These are phyloP conservation scores for Pyricularia sp. DNA, from an alignment of 2,329 filamentous ascomycete species.

Conservation along the genomic window DNA sequence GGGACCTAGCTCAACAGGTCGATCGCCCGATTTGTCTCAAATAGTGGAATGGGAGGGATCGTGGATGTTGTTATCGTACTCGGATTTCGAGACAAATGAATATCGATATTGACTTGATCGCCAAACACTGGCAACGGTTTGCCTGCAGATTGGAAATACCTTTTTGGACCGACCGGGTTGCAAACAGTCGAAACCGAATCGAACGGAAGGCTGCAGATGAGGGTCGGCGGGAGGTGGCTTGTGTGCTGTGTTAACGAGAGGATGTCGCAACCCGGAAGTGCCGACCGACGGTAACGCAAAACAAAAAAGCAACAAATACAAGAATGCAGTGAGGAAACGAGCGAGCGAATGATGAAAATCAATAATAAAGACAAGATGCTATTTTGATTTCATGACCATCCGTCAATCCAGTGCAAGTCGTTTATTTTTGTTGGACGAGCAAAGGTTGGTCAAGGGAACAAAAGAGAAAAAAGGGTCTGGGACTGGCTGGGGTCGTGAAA, in stretches of 20 bases:
- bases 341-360: not conserved
- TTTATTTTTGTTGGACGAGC: not conserved
- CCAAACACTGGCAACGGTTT: not conserved
- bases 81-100: not conserved
- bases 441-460: not conserved
- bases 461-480: not conserved
- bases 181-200: not conserved
- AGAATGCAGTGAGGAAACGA: not conserved
- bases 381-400: not conserved
- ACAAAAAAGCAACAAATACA: not conserved
- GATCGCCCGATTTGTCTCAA: not conserved
- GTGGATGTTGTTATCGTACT: not conserved
- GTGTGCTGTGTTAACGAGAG: not conserved
- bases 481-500: not conserved
- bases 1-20: not conserved
- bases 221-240: not conserved
- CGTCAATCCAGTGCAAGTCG: not conserved
- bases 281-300: not conserved
- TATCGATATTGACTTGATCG: not conserved
- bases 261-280: not conserved
- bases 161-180: not conserved
- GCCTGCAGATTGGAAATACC: not conserved
- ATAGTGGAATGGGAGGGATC: not conserved
- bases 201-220: not conserved
- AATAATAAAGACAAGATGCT: not conserved